phyloP scores from a whole-genome alignment of 1,139 yeast genomes.

The Nakaseomyces kungkrabaensis region DNA sequence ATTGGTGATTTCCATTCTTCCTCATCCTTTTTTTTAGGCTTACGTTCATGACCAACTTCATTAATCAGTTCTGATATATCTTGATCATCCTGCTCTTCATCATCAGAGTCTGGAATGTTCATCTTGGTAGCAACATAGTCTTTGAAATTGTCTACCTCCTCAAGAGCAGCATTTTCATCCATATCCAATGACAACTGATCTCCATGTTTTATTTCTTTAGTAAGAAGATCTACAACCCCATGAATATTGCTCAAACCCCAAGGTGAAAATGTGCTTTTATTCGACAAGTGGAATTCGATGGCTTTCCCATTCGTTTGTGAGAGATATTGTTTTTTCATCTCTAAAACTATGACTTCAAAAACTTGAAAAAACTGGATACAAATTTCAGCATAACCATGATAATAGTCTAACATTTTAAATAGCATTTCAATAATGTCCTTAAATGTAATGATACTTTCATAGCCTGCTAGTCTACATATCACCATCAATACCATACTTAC shows the following conservation, averaged over 20 bases:
- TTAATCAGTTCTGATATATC: conserved; percentile 5
- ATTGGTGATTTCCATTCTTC: conserved; percentile 53
- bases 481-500: conserved; percentile 62
- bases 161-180: conserved; percentile 6
- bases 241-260: conserved; percentile 20
- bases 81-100: conserved; percentile 13
- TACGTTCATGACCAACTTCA: conserved; percentile 1
- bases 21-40: conserved; percentile 2
- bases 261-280: conserved; percentile 13
- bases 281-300: conserved; percentile 1
- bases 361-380: conserved; percentile 69
- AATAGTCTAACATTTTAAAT: conserved; percentile 68
- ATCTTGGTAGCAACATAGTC: conserved; percentile 24
- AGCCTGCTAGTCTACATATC: conserved; percentile 60
- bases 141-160: conserved; percentile 21
- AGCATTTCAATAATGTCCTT: conserved; percentile 65
- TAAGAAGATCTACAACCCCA: conserved; percentile 14
- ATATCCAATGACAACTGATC: conserved; percentile 3
- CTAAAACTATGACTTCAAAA: conserved; percentile 53
- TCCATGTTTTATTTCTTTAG: conserved; percentile 7
- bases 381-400: conserved; percentile 67
- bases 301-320: conserved; percentile 5
- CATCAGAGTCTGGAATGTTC: conserved; percentile 20
- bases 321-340: conserved; percentile 38
- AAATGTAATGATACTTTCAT: conserved; percentile 52